phyloP scores from a whole-genome alignment of 495 filamentous ascomycete species.

The Poronia punctata region DNA sequence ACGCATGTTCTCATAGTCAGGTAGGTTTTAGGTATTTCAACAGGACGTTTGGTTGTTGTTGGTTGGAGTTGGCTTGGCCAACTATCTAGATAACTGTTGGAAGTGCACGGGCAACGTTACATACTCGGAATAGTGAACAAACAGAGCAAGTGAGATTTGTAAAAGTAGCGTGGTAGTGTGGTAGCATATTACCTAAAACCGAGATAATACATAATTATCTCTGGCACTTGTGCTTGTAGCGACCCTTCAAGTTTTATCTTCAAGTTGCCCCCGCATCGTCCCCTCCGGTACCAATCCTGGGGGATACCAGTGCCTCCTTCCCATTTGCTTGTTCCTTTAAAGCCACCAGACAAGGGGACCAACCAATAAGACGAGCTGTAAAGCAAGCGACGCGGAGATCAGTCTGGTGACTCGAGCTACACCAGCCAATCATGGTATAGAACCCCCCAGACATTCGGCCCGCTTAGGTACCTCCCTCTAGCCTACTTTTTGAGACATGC shows the following conservation, averaged over 20 bases:
- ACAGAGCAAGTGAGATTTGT: background rate
- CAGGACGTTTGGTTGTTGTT: background rate
- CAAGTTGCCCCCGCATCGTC: conserved; percentile 2
- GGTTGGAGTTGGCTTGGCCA: background rate
- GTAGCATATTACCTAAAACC: too few species aligned
- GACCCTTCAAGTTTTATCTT: too few species aligned
- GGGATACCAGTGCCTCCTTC: conserved; percentile 10
- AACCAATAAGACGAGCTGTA: conserved; percentile 1
- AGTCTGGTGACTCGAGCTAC: conserved; percentile 3
- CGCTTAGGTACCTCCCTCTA: background rate
- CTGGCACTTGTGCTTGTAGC: conserved; percentile 1
- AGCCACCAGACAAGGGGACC: too few species aligned
- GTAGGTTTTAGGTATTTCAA: too few species aligned
- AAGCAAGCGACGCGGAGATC: background rate
- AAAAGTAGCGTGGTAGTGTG: too few species aligned
- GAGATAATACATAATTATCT: too few species aligned
- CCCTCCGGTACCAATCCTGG: background rate
- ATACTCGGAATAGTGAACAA: background rate
- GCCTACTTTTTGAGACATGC: background rate
- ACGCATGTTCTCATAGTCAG: too few species aligned
- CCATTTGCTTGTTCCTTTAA: conserved; percentile 5
- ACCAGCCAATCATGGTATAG: conserved; percentile 4
- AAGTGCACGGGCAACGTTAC: conserved; percentile 11
- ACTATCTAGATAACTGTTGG: background rate
- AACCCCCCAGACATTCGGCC: conserved; percentile 8